phyloP scores from a whole-genome alignment of 306 rosid species.

The Acacia confusa region DNA sequence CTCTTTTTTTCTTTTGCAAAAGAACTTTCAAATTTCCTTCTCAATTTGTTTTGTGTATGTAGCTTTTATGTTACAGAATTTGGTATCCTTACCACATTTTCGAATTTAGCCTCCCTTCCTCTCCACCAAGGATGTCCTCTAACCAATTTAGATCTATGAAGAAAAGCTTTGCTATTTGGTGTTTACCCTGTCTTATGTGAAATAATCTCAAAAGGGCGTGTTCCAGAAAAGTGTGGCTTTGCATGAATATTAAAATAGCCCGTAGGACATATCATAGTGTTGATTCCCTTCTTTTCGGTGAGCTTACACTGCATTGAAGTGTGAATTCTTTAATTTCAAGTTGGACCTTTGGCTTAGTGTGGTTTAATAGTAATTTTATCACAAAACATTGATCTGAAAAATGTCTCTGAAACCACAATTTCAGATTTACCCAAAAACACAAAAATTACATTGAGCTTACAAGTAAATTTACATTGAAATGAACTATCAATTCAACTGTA shows the following conservation, averaged over 20 bases:
- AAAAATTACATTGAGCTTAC: too few species aligned
- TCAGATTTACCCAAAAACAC: too few species aligned
- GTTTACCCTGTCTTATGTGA: not conserved
- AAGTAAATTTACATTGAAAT: too few species aligned
- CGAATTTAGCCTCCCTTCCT: not conserved
- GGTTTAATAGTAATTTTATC: not conserved
- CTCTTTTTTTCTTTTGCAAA: not conserved
- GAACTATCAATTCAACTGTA: too few species aligned
- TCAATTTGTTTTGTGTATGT: not conserved
- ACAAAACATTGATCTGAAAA: too few species aligned
- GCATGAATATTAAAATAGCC: constrained; percentile 10
- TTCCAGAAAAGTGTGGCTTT: not conserved
- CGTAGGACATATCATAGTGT: not conserved
- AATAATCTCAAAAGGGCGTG: not conserved
- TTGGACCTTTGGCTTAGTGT: not conserved
- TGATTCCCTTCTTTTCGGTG: constrained; percentile 30
- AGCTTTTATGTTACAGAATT: not conserved
- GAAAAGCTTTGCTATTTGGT: not conserved
- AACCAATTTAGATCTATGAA: not conserved
- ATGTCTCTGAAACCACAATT: too few species aligned
- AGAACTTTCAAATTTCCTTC: not conserved
- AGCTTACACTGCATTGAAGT: constrained; percentile 6
- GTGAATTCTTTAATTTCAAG: constrained; percentile 10
- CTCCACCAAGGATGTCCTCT: not conserved
- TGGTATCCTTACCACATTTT: not conserved